Evolutionary conservation across 768 basidiomycete genomes (phyloP), one percentile per base, ranked within the genome.

Genomic region (Tubosaeta sp.): DNA sequence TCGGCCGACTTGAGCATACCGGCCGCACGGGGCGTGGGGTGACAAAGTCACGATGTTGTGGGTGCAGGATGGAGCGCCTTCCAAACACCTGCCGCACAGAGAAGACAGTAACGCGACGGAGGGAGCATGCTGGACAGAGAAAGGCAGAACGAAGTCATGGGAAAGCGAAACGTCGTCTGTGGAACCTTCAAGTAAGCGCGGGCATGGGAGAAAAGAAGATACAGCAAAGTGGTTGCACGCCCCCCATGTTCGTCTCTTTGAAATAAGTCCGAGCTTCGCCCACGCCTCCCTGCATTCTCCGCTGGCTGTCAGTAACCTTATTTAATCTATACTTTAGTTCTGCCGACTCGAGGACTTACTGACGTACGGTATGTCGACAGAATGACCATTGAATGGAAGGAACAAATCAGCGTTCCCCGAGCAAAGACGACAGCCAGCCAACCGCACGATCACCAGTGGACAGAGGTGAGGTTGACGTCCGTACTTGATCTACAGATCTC

Each of bases 271-370:
- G 41, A 16, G 25, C 45, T 19, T 42, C 2, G 17, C 7, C 38
- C n/a, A 34, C 38, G 34, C 48, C 22, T 22, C 22, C 25, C 27
- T 50, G 25, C 35, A 33, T 61, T 49, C 45, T 56, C 47, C 48
- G 46, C 32, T 22, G 19, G 41, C 7, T 4, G 41, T 46, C 50
- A 37, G 41, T 5, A 27, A 43, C 37, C 38, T 39, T 43, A n/a
- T 46, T 47, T 22, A 27, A 14, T 35, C 38, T 27, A 43, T 48
- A 16, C 4, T 50, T 38, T 22, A 27, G 26, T 22, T 39, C 37
- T 38, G 43, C 32, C 11, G 3, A 27, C 26, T 10, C 13, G 7
- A 34, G 13, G 29, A 51, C 26, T 27, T 16, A 53, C 52, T 11
- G 26, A 52, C 1, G 16, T 38, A 33, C 10, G 35, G 55, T 33